These are phyloP conservation scores for Diaporthe helianthi DNA, from an alignment of 2,329 filamentous ascomycete genomes.

Conservation along the genomic window DNA sequence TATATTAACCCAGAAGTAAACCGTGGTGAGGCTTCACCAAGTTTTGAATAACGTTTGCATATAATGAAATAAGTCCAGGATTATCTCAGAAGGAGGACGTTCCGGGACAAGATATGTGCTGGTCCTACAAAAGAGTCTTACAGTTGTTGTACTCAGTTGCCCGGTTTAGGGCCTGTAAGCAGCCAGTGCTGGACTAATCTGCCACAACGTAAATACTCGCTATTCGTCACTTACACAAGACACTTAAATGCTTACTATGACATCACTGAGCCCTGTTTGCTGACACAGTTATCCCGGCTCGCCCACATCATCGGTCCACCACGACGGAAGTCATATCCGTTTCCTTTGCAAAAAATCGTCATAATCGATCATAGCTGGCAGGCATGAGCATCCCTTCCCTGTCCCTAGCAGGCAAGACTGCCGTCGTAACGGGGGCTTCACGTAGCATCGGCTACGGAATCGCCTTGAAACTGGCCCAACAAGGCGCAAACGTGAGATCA, in stretches of 20 bases:
- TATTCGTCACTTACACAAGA: neutral
- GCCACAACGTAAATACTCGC: neutral
- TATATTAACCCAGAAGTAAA: neutral
- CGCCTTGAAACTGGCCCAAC: conserved; percentile 44
- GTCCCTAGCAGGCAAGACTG: conserved; percentile 42
- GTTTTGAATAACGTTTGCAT: neutral
- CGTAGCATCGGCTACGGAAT: conserved; percentile 48
- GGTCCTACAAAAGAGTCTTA: neutral
- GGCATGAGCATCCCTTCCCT: neutral
- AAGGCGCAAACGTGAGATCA: conserved; percentile 39
- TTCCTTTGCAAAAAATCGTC: neutral
- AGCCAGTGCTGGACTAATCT: neutral
- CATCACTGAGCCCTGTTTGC: neutral
- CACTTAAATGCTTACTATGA: conserved; percentile 2
- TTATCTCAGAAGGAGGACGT: neutral
- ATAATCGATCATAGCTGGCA: neutral
- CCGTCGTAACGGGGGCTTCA: conserved; percentile 52
- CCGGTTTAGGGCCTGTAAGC: neutral
- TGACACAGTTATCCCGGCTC: neutral
- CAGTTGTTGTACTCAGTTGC: neutral
- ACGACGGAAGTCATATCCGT: neutral
- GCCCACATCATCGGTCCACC: neutral
- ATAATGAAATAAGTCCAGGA: neutral
- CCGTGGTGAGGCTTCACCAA: neutral
- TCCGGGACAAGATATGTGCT: neutral